Evolutionary conservation across 2,329 filamentous ascomycete genomes (phyloP).

Genomic region (Fusarium poae): DNA sequence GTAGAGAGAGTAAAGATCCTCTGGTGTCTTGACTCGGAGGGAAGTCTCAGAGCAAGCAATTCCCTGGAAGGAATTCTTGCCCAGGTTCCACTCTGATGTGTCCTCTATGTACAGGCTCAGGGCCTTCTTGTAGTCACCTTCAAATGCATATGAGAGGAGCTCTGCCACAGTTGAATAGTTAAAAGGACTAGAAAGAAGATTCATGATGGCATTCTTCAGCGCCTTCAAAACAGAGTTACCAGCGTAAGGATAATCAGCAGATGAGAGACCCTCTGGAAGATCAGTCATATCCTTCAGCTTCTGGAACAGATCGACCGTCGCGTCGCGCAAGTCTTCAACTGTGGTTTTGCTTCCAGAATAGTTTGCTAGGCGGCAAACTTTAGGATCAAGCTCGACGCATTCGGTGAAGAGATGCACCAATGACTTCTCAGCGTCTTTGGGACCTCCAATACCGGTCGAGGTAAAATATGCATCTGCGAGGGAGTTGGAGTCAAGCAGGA

Average conservation of each 20-base stretch:
- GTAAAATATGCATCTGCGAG: slow-evolving; percentile 34
- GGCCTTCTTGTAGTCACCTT: slow-evolving; percentile 26
- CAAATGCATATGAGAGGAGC: slow-evolving; percentile 14
- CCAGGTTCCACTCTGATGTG: slow-evolving; percentile 32
- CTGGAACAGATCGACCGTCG: slow-evolving; percentile 13
- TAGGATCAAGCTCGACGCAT: slow-evolving; percentile 30
- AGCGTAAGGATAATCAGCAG: slow-evolving; percentile 7
- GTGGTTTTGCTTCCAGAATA: slow-evolving; percentile 31
- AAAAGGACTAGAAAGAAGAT: slow-evolving; percentile 12
- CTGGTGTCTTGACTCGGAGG: slow-evolving; percentile 20
- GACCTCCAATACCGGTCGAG: slow-evolving; percentile 17
- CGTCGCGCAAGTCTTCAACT: slow-evolving; percentile 19
- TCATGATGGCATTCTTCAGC: slow-evolving; percentile 29
- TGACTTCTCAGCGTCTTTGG: slow-evolving; percentile 30
- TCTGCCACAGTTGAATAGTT: slow-evolving; percentile 14
- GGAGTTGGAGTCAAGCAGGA: slow-evolving; percentile 42
- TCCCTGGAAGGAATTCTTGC: slow-evolving; percentile 19
- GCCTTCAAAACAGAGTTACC: slow-evolving; percentile 26
- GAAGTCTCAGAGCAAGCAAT: slow-evolving; percentile 35
- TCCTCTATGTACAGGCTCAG: slow-evolving; percentile 14
- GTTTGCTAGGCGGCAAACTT: slow-evolving; percentile 30
- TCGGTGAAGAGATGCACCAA: slow-evolving; percentile 28
- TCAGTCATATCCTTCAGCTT: slow-evolving; percentile 9
- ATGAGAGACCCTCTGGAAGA: slow-evolving; percentile 18
- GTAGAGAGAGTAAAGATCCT: slow-evolving; percentile 29